These are phyloP conservation scores for Myriosclerotinia duriaeana DNA, from an alignment of 2,329 filamentous ascomycete genomes.

Conservation along the genomic window DNA sequence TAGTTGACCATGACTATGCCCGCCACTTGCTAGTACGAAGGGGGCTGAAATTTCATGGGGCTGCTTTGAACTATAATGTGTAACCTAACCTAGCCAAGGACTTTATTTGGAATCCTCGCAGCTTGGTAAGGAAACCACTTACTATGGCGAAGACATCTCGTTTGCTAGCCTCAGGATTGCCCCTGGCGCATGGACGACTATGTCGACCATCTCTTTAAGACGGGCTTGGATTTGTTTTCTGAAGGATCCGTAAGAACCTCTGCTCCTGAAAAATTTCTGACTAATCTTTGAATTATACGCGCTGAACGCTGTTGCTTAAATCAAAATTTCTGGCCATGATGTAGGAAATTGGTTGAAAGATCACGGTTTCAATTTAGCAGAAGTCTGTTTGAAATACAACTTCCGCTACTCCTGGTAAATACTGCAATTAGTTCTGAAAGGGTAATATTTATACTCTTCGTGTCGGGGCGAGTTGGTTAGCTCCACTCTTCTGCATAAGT, in stretches of 20 bases:
- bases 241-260: neutral
- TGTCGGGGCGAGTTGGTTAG: no score
- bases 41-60: slow-evolving; percentile 24
- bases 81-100: neutral
- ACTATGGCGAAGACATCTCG: slow-evolving; percentile 2
- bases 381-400: no score
- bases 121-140: neutral
- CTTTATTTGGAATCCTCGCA: neutral
- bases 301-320: neutral
- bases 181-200: neutral
- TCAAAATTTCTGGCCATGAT: no score
- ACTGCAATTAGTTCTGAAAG: no score
- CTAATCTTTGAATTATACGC: neutral
- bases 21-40: slow-evolving; percentile 35
- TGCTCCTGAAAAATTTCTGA: neutral
- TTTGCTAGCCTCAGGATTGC: neutral
- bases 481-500: no score
- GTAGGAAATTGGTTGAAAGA: no score
- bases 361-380: no score
- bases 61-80: neutral
- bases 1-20: slow-evolving; percentile 37
- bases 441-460: no score
- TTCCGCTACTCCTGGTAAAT: no score
- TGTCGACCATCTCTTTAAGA: neutral
- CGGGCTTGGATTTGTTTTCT: neutral